A percentile compares a stretch with the other conserved stretches of the same genome.
These are phyloP conservation scores for Lasiosphaeria hispida DNA, from an alignment of 495 filamentous ascomycete genomes.

Conservation along the genomic window DNA sequence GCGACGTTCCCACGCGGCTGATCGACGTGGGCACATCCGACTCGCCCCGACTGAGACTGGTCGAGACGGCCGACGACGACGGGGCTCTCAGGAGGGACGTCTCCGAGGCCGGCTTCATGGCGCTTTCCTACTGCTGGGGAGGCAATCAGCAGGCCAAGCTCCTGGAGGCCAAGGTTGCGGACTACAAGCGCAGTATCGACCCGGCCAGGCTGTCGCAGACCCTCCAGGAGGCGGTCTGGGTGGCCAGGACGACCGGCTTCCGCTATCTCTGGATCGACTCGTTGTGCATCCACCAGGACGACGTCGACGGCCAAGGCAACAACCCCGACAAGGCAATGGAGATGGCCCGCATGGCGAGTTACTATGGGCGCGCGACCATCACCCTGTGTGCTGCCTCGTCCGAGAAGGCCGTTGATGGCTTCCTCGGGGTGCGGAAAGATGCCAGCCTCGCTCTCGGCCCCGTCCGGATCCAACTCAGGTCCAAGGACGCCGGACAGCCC, in stretches of 20 bases:
- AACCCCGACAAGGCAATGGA: conserved; percentile 8
- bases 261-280: conserved; percentile 32
- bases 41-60: background rate
- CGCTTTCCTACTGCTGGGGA: conserved; percentile 24
- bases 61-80: background rate
- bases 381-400: conserved; percentile 10
- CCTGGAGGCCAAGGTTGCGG: background rate
- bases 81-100: background rate
- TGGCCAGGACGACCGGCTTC: conserved; percentile 16
- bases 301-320: background rate
- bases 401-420: background rate
- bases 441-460: background rate
- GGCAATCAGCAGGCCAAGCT: conserved; percentile 17
- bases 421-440: background rate
- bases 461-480: background rate
- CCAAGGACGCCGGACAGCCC: background rate
- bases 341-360: conserved; percentile 14
- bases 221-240: conserved; percentile 25
- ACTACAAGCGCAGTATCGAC: background rate
- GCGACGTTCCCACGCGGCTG: conserved; percentile 1
- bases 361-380: conserved; percentile 11
- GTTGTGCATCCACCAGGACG: conserved; percentile 28
- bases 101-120: conserved; percentile 9
- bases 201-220: conserved; percentile 3
- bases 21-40: background rate